Base-by-base conservation (phyloP, 1,139 yeast genomes). In the Candida pseudoviswanathii region DNA sequence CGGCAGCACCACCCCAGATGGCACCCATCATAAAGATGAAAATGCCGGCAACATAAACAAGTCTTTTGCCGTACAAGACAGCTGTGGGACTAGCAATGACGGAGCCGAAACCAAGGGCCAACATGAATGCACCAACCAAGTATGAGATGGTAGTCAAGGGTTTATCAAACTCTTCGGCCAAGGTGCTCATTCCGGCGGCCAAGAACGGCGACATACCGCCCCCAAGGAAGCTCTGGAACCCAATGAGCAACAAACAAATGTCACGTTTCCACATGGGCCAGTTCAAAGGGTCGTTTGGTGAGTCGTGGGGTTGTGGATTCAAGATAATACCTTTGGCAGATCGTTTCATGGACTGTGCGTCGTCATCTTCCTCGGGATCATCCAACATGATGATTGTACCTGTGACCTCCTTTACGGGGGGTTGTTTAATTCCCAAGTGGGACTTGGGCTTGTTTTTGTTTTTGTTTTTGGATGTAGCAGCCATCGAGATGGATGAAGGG, bases 201-300 rank as follows among this genome's bases (percentile, higher is more conserved):
- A 83, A 67, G 41, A 83, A 64, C 1, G 88, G 84, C 2, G 85
- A 75, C 65, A 81, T 84, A 41, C 88, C 88, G 29, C 88, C 88
- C 8, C 84, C 83, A 5, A 83, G 64, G 56, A 83, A 80, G 24
- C 83, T 78, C 53, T 81, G 85, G 56, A 80, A 77, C 2, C 87
- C 86, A 43, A 82, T 75, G 33, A 77, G 77, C 24, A 73, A 57
- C 45, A 82, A 66, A 25, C 85, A 81, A 48, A 81, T 54, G 54
- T 82, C 87, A 39, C 86, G 67, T 43, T 80, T 70, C 82, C 84
- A 80, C 5, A 76, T 59, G 1, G 86, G 85, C 90, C 89, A 85
- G 60, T 86, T 86, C 44, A 86, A 69, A 0, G 94, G 94, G 60
- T 86, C 94, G 61, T 87, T 86, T 11, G 88, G 85, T 41, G 86